Evolutionary conservation across 2,329 filamentous ascomycete species (phyloP).

Genomic region (Fusarium subtropicale): DNA sequence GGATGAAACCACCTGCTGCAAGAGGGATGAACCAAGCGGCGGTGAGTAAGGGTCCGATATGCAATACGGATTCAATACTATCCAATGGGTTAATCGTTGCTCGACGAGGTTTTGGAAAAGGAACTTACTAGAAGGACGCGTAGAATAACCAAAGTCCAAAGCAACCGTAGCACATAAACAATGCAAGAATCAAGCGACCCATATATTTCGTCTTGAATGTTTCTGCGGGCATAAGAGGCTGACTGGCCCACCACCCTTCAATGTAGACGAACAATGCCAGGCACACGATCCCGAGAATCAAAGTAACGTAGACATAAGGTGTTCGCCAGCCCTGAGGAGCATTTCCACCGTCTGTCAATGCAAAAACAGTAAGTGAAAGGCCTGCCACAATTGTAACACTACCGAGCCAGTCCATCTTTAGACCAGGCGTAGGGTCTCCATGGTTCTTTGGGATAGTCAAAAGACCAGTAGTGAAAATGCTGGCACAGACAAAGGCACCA

Average conservation of each 20-base stretch:
- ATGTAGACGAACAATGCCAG: constrained; percentile 73
- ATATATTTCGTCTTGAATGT: constrained; percentile 78
- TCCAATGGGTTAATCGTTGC: background rate
- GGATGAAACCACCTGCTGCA: constrained; percentile 73
- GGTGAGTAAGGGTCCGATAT: constrained; percentile 69
- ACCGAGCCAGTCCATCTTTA: constrained; percentile 77
- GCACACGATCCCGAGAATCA: constrained; percentile 71
- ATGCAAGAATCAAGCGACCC: constrained; percentile 68
- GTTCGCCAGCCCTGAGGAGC: constrained; percentile 77
- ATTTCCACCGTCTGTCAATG: constrained; percentile 78
- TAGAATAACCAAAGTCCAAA: constrained; percentile 78
- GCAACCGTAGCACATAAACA: constrained; percentile 76
- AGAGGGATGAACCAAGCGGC: constrained; percentile 78
- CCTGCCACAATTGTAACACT: constrained; percentile 70
- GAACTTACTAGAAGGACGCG: constrained; percentile 70
- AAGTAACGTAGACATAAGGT: constrained; percentile 75
- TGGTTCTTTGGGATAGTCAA: constrained; percentile 55
- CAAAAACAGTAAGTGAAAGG: constrained; percentile 77
- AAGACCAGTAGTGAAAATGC: constrained; percentile 57
- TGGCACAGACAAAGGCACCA: constrained; percentile 60
- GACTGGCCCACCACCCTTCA: constrained; percentile 75
- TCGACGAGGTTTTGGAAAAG: fast-evolving
- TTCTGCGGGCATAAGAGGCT: constrained; percentile 76
- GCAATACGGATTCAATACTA: constrained; percentile 71
- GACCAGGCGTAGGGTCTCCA: constrained; percentile 37